Evolutionary conservation across 2,329 filamentous ascomycete species (phyloP).

Genomic region (Metarhizium album): DNA sequence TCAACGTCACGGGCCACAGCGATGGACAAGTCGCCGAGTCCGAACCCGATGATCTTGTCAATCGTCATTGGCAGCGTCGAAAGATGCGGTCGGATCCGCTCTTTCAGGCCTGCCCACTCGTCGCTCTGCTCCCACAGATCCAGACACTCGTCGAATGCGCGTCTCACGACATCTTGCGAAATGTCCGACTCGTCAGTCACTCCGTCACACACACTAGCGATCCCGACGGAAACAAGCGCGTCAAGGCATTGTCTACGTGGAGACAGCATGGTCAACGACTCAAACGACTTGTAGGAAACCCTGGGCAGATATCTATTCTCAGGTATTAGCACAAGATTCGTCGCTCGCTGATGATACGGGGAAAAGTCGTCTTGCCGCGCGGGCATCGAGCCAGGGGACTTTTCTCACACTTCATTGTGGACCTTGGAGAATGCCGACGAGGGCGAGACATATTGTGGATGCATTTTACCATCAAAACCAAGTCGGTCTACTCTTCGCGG

Average conservation of each 20-base stretch:
- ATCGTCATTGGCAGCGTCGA: background rate
- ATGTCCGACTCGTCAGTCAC: background rate
- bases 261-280: background rate
- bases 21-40: background rate
- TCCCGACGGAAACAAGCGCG: background rate
- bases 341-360: background rate
- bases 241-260: background rate
- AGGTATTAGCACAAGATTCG: background rate
- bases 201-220: background rate
- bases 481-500: background rate
- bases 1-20: background rate
- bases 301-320: background rate
- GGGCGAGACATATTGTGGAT: background rate
- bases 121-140: background rate
- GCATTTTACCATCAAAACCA: constrained; percentile 2
- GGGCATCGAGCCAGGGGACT: background rate
- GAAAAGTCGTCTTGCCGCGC: background rate
- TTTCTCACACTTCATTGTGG: background rate
- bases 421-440: background rate
- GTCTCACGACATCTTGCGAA: background rate
- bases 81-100: background rate
- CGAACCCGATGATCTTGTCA: constrained; percentile 5
- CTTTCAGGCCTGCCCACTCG: background rate
- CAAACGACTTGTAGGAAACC: background rate
- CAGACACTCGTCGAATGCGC: background rate